Evolutionary conservation across 306 rosid species (phyloP).

Genomic region (Vigna nakashimae): DNA sequence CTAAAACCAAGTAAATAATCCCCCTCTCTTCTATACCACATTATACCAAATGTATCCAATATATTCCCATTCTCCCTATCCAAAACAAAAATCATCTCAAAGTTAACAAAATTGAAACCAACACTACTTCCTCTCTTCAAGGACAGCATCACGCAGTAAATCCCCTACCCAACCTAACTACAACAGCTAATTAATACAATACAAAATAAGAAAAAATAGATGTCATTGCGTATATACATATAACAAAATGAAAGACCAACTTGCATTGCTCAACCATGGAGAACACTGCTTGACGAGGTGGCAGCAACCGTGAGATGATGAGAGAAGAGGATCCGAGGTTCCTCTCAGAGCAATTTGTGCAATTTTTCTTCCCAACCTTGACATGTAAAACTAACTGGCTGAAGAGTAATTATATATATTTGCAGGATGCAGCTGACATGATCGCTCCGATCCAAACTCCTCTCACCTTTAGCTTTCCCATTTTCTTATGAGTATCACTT

Average conservation of each 20-base stretch:
- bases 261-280: conserved; percentile 41
- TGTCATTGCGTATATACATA: conserved; percentile 49
- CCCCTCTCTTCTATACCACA: conserved; percentile 62
- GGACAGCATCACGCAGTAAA: conserved; percentile 47
- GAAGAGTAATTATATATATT: conserved; percentile 40
- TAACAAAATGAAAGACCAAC: conserved; percentile 48
- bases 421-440: conserved; percentile 95
- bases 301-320: conserved; percentile 31
- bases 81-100: conserved; percentile 29
- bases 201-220: conserved; percentile 11
- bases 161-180: conserved; percentile 48
- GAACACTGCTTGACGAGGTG: conserved; percentile 2
- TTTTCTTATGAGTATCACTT: conserved; percentile 32
- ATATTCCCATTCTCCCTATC: conserved; percentile 38
- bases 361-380: conserved; percentile 53
- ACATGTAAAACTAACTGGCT: conserved; percentile 56
- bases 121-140: conserved; percentile 51
- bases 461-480: conserved; percentile 50
- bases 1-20: conserved; percentile 44
- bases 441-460: conserved; percentile 87
- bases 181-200: conserved; percentile 35
- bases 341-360: conserved; percentile 80
- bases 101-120: conserved; percentile 45
- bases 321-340: conserved; percentile 86
- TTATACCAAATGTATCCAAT: conserved; percentile 46